These are phyloP conservation scores for Fusarium sp. DNA, from an alignment of 2,329 filamentous ascomycete species.

Conservation along the genomic window DNA sequence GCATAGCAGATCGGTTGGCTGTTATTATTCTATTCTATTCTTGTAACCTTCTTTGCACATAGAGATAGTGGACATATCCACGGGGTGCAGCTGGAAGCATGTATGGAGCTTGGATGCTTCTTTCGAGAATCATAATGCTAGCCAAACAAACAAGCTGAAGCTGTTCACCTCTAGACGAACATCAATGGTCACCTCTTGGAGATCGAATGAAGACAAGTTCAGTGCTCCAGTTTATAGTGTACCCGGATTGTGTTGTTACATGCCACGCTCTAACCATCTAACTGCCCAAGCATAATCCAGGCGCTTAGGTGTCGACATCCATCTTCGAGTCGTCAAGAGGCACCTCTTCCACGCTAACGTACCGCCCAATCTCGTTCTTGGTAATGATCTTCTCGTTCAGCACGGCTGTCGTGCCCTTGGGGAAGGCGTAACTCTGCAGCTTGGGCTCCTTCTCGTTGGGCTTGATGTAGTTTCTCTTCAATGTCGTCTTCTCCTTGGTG, in stretches of 20 bases:
- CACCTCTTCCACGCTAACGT: conserved; percentile 90
- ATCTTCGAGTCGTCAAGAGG: conserved; percentile 76
- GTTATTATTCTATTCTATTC: conserved; percentile 28
- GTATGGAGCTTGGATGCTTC: neutral
- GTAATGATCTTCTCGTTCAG: conserved; percentile 96
- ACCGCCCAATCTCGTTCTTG: conserved; percentile 93
- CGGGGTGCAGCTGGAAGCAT: conserved; percentile 5
- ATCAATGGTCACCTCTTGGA: conserved; percentile 13
- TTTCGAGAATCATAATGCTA: neutral
- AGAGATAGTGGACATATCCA: conserved; percentile 9
- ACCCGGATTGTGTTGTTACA: conserved; percentile 42
- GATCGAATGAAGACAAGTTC: conserved; percentile 20
- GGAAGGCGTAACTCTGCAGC: conserved; percentile 92
- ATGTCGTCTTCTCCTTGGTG: conserved; percentile 91
- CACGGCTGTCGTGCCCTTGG: conserved; percentile 91
- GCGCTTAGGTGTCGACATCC: conserved; percentile 71
- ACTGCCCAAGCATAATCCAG: conserved; percentile 13
- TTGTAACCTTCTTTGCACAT: conserved; percentile 30
- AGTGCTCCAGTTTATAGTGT: conserved; percentile 34
- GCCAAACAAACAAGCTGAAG: neutral
- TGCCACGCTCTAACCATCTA: conserved; percentile 34
- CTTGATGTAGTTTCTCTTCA: conserved; percentile 92
- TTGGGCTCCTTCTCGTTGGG: conserved; percentile 93
- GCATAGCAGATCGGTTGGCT: neutral
- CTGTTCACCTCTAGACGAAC: neutral